Conservation (phyloP, 495 filamentous ascomycete species). For the Neurospora intermedia region DNA sequence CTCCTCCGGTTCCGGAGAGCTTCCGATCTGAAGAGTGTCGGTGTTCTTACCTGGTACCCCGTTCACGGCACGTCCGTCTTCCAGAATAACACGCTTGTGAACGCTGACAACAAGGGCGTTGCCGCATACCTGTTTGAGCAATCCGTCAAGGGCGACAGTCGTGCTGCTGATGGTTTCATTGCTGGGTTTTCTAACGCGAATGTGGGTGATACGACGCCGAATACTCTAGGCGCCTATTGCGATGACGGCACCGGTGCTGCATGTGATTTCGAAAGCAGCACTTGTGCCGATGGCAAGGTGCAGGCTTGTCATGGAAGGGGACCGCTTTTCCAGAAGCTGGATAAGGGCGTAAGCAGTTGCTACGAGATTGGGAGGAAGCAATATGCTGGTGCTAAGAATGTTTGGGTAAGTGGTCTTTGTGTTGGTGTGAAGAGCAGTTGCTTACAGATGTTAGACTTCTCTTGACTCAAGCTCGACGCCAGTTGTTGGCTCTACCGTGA, state of each 20-base stretch:
- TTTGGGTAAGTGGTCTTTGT: slow-evolving; percentile 38
- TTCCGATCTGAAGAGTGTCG: slow-evolving; percentile 54
- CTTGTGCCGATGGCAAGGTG: slow-evolving; percentile 60
- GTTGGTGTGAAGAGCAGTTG: neutral
- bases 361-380: slow-evolving; percentile 63
- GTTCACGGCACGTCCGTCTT: slow-evolving; percentile 89
- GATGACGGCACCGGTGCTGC: slow-evolving; percentile 59
- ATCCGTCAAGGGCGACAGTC: slow-evolving; percentile 39
- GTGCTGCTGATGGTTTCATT: slow-evolving; percentile 53
- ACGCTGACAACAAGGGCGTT: slow-evolving; percentile 95
- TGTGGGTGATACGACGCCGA: slow-evolving; percentile 87
- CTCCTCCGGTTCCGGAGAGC: slow-evolving; percentile 64
- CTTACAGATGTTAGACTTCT: slow-evolving; percentile 19
- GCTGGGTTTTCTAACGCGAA: slow-evolving; percentile 91
- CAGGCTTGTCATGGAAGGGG: slow-evolving; percentile 73
- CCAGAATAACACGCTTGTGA: slow-evolving; percentile 83
- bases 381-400: slow-evolving; percentile 49
- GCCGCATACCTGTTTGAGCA: slow-evolving; percentile 77
- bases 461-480: slow-evolving; percentile 34
- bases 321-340: slow-evolving; percentile 60
- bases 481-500: slow-evolving; percentile 40
- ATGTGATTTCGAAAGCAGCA: slow-evolving; percentile 61
- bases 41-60: slow-evolving; percentile 80
- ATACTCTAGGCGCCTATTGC: slow-evolving; percentile 73
- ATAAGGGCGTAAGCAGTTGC: slow-evolving; percentile 62